These are phyloP conservation scores for Triticum timopheevii DNA, from an alignment of 176 grass and related monocot genomes.

Conservation along the genomic window DNA sequence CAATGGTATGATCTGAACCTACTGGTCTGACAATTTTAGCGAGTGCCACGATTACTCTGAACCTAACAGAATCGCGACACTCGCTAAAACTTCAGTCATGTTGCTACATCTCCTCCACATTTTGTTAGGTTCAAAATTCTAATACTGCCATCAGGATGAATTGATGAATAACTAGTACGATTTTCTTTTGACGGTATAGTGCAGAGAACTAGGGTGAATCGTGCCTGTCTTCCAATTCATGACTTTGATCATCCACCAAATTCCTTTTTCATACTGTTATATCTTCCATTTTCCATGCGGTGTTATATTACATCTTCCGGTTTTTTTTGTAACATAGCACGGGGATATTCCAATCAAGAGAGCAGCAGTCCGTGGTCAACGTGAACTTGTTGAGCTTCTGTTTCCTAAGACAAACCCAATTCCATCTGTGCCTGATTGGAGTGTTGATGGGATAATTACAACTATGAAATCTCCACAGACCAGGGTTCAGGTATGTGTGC, in stretches of 20 bases:
- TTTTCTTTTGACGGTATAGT: not conserved
- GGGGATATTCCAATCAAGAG: conserved; percentile 36
- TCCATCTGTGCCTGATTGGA: conserved; percentile 15
- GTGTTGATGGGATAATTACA: conserved; percentile 32
- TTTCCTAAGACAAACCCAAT: conserved; percentile 40
- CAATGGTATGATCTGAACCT: not conserved
- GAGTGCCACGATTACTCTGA: not conserved
- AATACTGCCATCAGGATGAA: not conserved
- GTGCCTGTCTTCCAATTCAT: not conserved
- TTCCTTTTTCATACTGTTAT: not conserved
- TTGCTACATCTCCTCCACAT: not conserved
- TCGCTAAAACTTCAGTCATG: not conserved
- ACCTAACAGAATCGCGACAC: not conserved
- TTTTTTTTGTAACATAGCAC: conserved; percentile 1
- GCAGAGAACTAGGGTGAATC: not conserved
- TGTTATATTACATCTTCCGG: not conserved
- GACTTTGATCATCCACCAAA: not conserved
- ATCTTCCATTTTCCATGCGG: not conserved
- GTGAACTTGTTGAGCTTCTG: conserved; percentile 42
- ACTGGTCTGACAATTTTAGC: not conserved
- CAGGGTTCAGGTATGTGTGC: conserved; percentile 15
- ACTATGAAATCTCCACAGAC: not conserved
- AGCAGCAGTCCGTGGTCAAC: conserved; percentile 29
- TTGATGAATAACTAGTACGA: not conserved
- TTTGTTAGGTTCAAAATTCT: not conserved